Evolutionary conservation across 352 stramenopile species (phyloP).

Genomic region (Globisporangium carolinianum): DNA sequence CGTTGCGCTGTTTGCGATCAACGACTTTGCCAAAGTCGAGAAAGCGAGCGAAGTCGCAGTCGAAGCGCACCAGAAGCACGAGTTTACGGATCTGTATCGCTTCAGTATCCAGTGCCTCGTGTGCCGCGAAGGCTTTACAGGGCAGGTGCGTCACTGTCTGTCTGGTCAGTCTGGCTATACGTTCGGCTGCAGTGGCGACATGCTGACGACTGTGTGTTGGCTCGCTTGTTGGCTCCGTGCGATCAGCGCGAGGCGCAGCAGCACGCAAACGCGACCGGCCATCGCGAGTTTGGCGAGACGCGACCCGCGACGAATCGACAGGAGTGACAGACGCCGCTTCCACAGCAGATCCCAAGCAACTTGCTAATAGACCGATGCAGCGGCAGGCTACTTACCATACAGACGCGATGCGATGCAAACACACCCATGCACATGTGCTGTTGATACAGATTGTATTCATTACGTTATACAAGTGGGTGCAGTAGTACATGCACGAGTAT

Average conservation of each 20-base stretch:
- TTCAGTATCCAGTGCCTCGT: slow-evolving; percentile 73
- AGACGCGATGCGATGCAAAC: too few relatives aligned
- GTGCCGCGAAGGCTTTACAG: slow-evolving; percentile 57
- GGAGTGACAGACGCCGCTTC: background rate
- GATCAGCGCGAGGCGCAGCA: slow-evolving; percentile 43
- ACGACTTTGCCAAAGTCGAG: slow-evolving; percentile 82
- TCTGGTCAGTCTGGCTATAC: too few relatives aligned
- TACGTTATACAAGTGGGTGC: too few relatives aligned
- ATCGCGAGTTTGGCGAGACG: slow-evolving; percentile 75
- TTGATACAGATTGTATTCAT: too few relatives aligned
- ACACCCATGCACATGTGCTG: too few relatives aligned
- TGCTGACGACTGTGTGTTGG: slow-evolving; percentile 1
- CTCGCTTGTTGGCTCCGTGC: background rate
- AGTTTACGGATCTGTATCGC: slow-evolving; percentile 65
- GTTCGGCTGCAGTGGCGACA: background rate
- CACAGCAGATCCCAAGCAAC: background rate
- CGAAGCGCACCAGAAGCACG: slow-evolving; percentile 79
- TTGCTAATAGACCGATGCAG: background rate
- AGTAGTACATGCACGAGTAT: too few relatives aligned
- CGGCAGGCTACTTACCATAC: too few relatives aligned
- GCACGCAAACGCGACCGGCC: slow-evolving; percentile 55
- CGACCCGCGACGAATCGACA: slow-evolving; percentile 7
- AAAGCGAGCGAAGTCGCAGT: slow-evolving; percentile 74
- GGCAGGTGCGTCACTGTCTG: slow-evolving; percentile 30
- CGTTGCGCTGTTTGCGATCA: slow-evolving; percentile 68